Conservation (phyloP, 192 early-diverging fungal genomes). For the Coemansia sp. region DNA sequence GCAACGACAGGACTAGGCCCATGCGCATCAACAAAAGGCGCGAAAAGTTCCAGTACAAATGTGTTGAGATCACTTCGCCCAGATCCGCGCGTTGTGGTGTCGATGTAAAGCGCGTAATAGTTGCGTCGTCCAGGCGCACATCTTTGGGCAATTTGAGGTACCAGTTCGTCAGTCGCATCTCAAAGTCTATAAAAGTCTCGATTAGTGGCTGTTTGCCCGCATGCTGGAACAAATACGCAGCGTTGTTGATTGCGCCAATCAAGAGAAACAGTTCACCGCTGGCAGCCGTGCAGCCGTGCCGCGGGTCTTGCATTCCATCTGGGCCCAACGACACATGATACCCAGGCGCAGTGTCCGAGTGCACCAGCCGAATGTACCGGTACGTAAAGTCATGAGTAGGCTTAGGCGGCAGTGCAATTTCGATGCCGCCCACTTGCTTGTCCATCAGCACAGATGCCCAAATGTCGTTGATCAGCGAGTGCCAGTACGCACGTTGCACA, state of each 20-base stretch:
- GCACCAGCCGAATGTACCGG: slow-evolving; percentile 24
- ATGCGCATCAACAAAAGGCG: slow-evolving; percentile 52
- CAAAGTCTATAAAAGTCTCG: slow-evolving; percentile 46
- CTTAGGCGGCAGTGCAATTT: slow-evolving; percentile 34
- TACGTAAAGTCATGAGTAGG: slow-evolving; percentile 50
- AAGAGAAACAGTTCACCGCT: slow-evolving; percentile 45
- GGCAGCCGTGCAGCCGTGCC: slow-evolving; percentile 43
- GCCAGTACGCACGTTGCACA: slow-evolving; percentile 54
- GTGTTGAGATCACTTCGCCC: slow-evolving; percentile 49
- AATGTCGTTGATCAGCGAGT: slow-evolving; percentile 54
- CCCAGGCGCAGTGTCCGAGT: slow-evolving; percentile 23
- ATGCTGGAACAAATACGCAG: slow-evolving; percentile 42
- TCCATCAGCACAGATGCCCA: slow-evolving; percentile 53
- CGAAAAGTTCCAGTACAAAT: slow-evolving; percentile 54
- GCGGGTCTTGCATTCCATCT: slow-evolving; percentile 33
- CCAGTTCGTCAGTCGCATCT: slow-evolving; percentile 53
- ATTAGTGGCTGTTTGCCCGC: slow-evolving; percentile 31
- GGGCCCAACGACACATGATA: slow-evolving; percentile 31
- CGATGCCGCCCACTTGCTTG: slow-evolving; percentile 49
- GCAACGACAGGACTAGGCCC: slow-evolving; percentile 49
- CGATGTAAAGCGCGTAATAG: slow-evolving; percentile 39
- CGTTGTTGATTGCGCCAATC: slow-evolving; percentile 47
- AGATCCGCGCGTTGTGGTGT: slow-evolving; percentile 43
- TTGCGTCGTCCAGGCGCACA: slow-evolving; percentile 45
- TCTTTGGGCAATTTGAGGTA: slow-evolving; percentile 37